These are phyloP conservation scores for Cicer cuneatum DNA, from an alignment of 306 rosid species.

Conservation along the genomic window DNA sequence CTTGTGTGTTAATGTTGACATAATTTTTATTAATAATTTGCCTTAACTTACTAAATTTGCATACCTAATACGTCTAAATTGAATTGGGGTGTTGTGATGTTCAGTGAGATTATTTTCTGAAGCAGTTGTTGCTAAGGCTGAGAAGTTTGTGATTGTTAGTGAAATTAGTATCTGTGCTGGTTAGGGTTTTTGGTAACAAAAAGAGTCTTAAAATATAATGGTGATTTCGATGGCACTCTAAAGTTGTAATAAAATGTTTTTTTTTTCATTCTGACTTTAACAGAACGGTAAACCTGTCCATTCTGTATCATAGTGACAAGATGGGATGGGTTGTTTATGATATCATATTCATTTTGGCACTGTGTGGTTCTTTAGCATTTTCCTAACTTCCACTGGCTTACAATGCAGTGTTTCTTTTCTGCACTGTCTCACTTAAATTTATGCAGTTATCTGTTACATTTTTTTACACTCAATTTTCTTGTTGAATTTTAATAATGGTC, in stretches of 20 bases:
- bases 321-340: slow-evolving; percentile 16
- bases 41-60: slow-evolving; percentile 39
- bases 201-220: slow-evolving; percentile 3
- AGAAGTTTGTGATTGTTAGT: slow-evolving; percentile 25
- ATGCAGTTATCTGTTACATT: neutral
- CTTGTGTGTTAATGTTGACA: slow-evolving; percentile 43
- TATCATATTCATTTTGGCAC: slow-evolving; percentile 15
- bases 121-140: slow-evolving; percentile 27
- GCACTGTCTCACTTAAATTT: slow-evolving; percentile 12
- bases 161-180: slow-evolving; percentile 39
- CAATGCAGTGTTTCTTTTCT: neutral
- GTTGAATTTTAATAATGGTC: slow-evolving; percentile 42
- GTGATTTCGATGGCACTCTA: neutral
- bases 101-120: slow-evolving; percentile 35
- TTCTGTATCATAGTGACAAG: neutral
- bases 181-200: slow-evolving; percentile 31
- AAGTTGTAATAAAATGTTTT: neutral
- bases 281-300: slow-evolving; percentile 11
- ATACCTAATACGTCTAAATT: neutral
- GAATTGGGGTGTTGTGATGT: slow-evolving; percentile 27
- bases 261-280: slow-evolving; percentile 8
- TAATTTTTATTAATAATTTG: slow-evolving; percentile 44
- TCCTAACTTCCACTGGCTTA: neutral
- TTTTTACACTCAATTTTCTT: slow-evolving; percentile 25
- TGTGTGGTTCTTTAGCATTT: slow-evolving; percentile 34